Percentiles rank a stretch among this genome's conserved stretches.
phyloP scores from a whole-genome alignment of 805 yeast genomes.

The Metschnikowia anglica region DNA sequence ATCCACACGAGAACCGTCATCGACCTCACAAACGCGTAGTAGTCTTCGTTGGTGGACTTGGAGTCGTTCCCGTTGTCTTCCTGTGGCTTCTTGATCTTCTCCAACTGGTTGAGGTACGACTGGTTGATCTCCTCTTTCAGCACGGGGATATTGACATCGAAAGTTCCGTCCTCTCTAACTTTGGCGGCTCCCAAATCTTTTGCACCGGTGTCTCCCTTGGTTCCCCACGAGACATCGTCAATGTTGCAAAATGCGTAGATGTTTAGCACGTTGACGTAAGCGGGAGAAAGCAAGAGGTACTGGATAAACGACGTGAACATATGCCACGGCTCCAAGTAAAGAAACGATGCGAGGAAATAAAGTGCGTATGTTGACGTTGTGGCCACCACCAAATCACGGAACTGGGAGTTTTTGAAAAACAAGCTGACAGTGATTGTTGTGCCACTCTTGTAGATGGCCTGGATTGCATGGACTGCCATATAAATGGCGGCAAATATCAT shows the following conservation, averaged over 20 bases:
- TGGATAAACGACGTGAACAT: constrained; percentile 55
- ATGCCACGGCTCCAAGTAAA: constrained; percentile 69
- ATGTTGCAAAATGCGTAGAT: constrained; percentile 70
- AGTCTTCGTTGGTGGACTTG: constrained; percentile 42
- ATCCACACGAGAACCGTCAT: constrained; percentile 49
- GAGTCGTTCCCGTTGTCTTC: constrained; percentile 30
- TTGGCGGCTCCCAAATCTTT: constrained; percentile 55
- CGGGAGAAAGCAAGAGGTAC: constrained; percentile 50
- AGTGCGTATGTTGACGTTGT: constrained; percentile 61
- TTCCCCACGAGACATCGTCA: constrained; percentile 74
- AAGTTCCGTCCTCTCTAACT: constrained; percentile 53
- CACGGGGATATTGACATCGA: constrained; percentile 54
- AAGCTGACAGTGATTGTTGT: constrained; percentile 44
- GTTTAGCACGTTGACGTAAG: constrained; percentile 56
- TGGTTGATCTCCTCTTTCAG: constrained; percentile 52
- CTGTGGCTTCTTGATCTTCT: constrained; percentile 48
- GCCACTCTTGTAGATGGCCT: constrained; percentile 32
- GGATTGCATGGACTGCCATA: constrained; percentile 54
- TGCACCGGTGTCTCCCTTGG: constrained; percentile 66
- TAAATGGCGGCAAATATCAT: constrained; percentile 57
- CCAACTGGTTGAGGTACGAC: constrained; percentile 51
- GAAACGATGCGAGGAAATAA: constrained; percentile 55
- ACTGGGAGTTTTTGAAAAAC: constrained; percentile 46
- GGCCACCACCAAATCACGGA: constrained; percentile 55
- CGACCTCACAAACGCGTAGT: constrained; percentile 45